A percentile compares a stretch with the other conserved stretches of the same genome.
Conservation (phyloP, 441 rosid genomes). For the Adansonia grandidieri region DNA sequence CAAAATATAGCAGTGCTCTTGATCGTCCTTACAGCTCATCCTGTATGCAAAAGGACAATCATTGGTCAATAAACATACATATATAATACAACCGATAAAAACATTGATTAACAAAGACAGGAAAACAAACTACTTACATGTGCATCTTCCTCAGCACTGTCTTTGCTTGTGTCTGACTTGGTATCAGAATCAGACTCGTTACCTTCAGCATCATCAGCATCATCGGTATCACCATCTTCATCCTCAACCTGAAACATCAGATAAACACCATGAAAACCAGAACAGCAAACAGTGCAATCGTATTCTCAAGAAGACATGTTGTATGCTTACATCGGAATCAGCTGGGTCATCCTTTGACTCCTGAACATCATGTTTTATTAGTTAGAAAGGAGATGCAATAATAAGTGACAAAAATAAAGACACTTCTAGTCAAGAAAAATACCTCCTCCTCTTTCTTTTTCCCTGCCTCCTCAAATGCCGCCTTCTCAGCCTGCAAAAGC, state of each 20-base stretch:
- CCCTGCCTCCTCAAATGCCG: conserved; percentile 89
- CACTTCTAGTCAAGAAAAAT: conserved; percentile 20
- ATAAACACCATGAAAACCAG: background rate
- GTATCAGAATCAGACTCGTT: conserved; percentile 44
- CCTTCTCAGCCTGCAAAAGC: conserved; percentile 78
- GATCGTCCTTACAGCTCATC: conserved; percentile 66
- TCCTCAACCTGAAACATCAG: conserved; percentile 58
- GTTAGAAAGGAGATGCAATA: conserved; percentile 8
- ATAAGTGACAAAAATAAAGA: background rate
- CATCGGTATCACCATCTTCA: conserved; percentile 49
- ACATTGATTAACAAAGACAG: background rate
- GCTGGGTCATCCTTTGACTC: conserved; percentile 67
- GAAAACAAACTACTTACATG: conserved; percentile 46
- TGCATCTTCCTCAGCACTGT: conserved; percentile 37
- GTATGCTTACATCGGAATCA: conserved; percentile 69
- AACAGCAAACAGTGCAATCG: background rate
- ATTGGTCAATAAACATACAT: background rate
- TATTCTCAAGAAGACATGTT: background rate
- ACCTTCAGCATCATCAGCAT: conserved; percentile 47
- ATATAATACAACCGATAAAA: background rate
- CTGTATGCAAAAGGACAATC: conserved; percentile 33
- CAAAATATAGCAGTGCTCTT: background rate
- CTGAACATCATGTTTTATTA: conserved; percentile 36
- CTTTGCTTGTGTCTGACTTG: conserved; percentile 44
- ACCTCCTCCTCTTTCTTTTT: conserved; percentile 86